These are phyloP conservation scores for Ophiostoma fasciatum DNA, from an alignment of 2,329 filamentous ascomycete genomes.

Conservation along the genomic window DNA sequence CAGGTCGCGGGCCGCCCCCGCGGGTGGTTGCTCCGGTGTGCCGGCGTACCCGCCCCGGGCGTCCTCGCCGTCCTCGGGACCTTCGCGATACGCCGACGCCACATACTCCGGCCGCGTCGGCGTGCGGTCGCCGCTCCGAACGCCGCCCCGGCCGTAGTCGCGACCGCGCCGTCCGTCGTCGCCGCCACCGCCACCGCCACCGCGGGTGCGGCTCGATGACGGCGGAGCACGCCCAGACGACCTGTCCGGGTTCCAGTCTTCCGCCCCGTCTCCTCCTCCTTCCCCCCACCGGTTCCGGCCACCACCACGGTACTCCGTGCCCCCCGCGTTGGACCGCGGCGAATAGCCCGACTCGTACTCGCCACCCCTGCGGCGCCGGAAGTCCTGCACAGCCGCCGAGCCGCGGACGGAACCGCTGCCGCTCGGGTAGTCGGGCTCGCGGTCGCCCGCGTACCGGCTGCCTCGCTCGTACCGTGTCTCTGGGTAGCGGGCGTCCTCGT, in stretches of 20 bases:
- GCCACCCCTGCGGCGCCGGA: background rate
- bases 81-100: background rate
- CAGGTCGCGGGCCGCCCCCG: background rate
- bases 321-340: background rate
- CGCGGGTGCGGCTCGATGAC: background rate
- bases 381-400: background rate
- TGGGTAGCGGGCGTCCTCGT: background rate
- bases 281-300: background rate
- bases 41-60: background rate
- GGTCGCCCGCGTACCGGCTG: background rate
- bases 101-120: background rate
- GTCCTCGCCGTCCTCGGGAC: background rate
- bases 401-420: background rate
- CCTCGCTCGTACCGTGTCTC: background rate
- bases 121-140: background rate
- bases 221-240: background rate
- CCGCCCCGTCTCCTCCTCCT: background rate
- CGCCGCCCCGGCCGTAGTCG: background rate
- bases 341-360: background rate
- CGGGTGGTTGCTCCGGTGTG: background rate
- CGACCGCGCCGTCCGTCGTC: background rate
- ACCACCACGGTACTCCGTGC: background rate
- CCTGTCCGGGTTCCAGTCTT: background rate
- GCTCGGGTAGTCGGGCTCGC: background rate
- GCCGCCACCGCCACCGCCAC: background rate